These are phyloP conservation scores for Rhazya stricta DNA, from an alignment of 257 asterid genomes.

Conservation along the genomic window DNA sequence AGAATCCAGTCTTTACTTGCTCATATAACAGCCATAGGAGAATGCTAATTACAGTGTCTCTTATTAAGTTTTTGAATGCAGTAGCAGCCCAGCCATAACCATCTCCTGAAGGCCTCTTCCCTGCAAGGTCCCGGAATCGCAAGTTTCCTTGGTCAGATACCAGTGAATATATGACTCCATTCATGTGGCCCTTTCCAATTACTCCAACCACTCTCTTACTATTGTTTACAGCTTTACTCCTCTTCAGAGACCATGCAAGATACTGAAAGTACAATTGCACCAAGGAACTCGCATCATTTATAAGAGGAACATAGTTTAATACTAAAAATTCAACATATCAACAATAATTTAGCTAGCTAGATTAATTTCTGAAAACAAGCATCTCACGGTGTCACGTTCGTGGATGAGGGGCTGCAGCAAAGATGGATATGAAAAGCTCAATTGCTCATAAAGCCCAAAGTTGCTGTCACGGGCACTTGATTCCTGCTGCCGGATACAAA, in stretches of 20 bases:
- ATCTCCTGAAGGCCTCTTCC: conserved; percentile 39
- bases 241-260: conserved; percentile 87
- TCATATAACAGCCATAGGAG: conserved; percentile 69
- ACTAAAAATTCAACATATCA: no score
- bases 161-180: conserved; percentile 77
- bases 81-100: conserved; percentile 41
- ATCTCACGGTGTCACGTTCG: conserved; percentile 81
- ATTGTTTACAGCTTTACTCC: conserved; percentile 90
- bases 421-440: conserved; percentile 74
- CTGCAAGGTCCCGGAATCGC: conserved; percentile 70
- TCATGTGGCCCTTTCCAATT: conserved; percentile 86
- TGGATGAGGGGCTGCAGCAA: conserved; percentile 70
- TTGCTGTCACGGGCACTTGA: conserved; percentile 33
- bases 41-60: conserved; percentile 64
- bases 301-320: background rate
- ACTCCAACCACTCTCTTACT: conserved; percentile 79
- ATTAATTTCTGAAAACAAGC: background rate
- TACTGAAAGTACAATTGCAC: conserved; percentile 36
- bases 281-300: background rate
- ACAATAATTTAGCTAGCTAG: background rate
- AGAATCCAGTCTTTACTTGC: conserved; percentile 31
- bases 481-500: conserved; percentile 34
- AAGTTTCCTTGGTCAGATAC: conserved; percentile 75
- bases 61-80: conserved; percentile 44
- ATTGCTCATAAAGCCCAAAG: conserved; percentile 64